Base-by-base conservation (phyloP, 2,329 filamentous ascomycete genomes). In the Dactylella cylindrospora region DNA sequence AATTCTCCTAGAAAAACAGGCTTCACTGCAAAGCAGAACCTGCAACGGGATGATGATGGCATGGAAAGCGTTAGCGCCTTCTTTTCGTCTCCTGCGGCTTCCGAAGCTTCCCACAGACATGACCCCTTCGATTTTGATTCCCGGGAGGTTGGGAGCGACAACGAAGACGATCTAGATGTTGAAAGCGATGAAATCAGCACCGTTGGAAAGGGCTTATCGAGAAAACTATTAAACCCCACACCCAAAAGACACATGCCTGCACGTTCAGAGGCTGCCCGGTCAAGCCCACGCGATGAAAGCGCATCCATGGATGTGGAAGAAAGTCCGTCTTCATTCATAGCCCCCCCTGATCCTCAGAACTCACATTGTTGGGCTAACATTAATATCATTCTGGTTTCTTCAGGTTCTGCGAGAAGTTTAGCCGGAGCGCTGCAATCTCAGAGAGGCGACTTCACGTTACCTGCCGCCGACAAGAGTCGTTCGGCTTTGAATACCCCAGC, bases 21-120 rank as follows among this genome's bases (percentile, higher is more conserved):
- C 36, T 80, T 95, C 20, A 86, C 83, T 0, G 74, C 97, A 25
- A 82, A 83, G 69, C 88, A 95, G 70, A 83, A 78, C 51, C 88
- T 88, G 46, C 77, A 84, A 62, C 86, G 89, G 74, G 91, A 97
- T 74, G 90, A 94, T 72, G 79, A 95, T 78, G 93, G 91, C 73
- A 84, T 98, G 77, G 89, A 96, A 72, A 85, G 88, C 28, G 80
- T 95, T 57, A 87, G 91, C 28, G 82, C 83, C 67, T 82, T 97
- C 66, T 96, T 90, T 6, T 95, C 90, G 15, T 90, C 90, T 3
- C 55, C 55, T 5, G 66, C 86, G 84, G 69, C 75, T 73, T 49
- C 79, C 77, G 1, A 66, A 62, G 50, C 66, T 26, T 17, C 29
- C 67, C 65, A 44, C 28, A 44, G 17, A 57, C 54, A 54, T 13